Evolutionary conservation across 2,329 filamentous ascomycete species (phyloP).

Genomic region (Emmonsiellopsis sp.): DNA sequence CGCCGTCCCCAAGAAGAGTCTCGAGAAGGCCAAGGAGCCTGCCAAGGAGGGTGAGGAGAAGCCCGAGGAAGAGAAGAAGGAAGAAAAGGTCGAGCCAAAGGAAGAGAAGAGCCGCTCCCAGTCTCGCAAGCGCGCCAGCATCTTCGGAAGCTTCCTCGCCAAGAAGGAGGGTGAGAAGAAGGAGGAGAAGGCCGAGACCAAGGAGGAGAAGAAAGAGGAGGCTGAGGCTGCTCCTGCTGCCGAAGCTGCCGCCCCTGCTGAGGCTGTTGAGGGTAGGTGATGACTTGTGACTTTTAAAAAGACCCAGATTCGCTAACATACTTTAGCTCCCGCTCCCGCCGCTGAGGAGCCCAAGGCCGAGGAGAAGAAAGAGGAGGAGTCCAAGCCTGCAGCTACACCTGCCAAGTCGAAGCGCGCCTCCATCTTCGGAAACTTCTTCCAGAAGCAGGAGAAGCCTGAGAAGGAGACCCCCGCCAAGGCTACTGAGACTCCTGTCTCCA

Average conservation of each 20-base stretch:
- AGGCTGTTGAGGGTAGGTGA: conserved; percentile 28
- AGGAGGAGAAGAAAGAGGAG: conserved; percentile 23
- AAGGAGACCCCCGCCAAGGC: conserved; percentile 41
- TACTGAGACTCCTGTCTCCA: conserved; percentile 38
- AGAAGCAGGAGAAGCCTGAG: conserved; percentile 53
- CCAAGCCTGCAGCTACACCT: conserved; percentile 37
- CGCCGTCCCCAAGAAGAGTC: conserved; percentile 16
- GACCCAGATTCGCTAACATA: conserved; percentile 10
- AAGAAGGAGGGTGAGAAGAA: conserved; percentile 50
- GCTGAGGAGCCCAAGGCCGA: conserved; percentile 45
- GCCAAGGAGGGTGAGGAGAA: conserved; percentile 27
- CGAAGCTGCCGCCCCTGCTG: conserved; percentile 26
- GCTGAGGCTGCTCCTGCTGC: conserved; percentile 27
- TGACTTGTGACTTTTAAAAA: conserved; percentile 19
- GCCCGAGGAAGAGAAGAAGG: conserved; percentile 24
- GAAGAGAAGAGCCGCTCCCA: conserved; percentile 48
- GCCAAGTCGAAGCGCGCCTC: conserved; percentile 70
- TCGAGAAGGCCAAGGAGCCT: conserved; percentile 17
- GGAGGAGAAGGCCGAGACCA: conserved; percentile 35
- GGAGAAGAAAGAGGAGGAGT: conserved; percentile 39
- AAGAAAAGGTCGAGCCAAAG: conserved; percentile 27
- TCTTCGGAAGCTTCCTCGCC: conserved; percentile 49
- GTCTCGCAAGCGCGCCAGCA: conserved; percentile 51
- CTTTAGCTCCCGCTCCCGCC: conserved; percentile 34
- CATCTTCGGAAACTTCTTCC: conserved; percentile 68